Evolutionary conservation across 1,284 basidiomycete genomes (phyloP), one percentile per base, ranked within the genome.

Genomic region (Rhodotorula mucilaginosa): DNA sequence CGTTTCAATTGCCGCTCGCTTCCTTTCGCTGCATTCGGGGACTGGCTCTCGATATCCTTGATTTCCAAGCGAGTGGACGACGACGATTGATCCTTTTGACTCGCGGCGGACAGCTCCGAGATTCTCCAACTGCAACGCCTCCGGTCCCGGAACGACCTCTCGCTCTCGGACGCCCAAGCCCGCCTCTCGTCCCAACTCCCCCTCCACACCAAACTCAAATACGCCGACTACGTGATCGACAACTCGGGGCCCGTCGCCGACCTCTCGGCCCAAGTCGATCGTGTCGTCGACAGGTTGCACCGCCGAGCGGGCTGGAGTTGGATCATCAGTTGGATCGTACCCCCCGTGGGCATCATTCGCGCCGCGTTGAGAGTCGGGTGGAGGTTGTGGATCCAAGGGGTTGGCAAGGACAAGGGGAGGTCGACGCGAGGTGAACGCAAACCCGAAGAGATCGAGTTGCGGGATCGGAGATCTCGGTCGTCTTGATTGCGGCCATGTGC

Each of bases 161-260:
- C 84, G 2, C 79, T 80, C 49, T 62, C 78, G 3, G 84, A 84
- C 67, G 95, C 95, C 0, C 82, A 83, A 49, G 81, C 89, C 1
- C 87, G 96, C 16, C 85, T 98, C 31, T 84, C 86, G 39, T 87
- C 95, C 0, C 96, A 99, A 81, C 82, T 93, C 65, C 86, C 92
- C 0, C 89, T 98, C 49, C 80, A 86, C 1, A 83, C 88, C 34
- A 99, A 99, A 81, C 83, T 93, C 10, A 78, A 83, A 16, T 95
- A 92, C 78, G 95, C 94, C 1, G 93, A 97, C 79, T 80, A 88
- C 54, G 88, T 97, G 58, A 82, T 99, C 49, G 93, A 97, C 82
- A 99, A 99, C 80, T 91, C 90, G 8, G 91, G 92, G 2, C 85
- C 88, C 0, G 82, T 85, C 7, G 80, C 85, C 49, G 91, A 93